These are phyloP conservation scores for Tirmania nivea DNA, from an alignment of 495 filamentous ascomycete genomes.

Conservation along the genomic window DNA sequence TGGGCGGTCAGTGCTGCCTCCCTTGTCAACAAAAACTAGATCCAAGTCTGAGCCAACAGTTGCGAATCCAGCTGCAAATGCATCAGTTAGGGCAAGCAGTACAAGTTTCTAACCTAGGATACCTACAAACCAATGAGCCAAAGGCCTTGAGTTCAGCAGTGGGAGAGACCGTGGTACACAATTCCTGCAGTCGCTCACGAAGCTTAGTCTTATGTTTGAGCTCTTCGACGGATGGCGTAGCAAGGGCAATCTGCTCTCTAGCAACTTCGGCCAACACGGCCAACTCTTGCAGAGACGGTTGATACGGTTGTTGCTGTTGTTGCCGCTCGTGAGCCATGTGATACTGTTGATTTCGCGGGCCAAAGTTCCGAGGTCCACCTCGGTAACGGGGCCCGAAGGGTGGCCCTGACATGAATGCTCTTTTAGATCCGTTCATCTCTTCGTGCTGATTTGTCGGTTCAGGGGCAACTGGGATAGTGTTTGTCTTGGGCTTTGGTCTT, in stretches of 20 bases:
- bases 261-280: neutral
- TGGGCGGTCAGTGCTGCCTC: slow-evolving; percentile 1
- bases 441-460: neutral
- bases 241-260: neutral
- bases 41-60: slow-evolving; percentile 19
- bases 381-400: neutral
- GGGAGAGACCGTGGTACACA: slow-evolving; percentile 11
- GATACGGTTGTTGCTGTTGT: neutral
- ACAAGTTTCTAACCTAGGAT: slow-evolving; percentile 4
- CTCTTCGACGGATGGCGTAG: neutral
- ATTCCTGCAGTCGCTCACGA: neutral
- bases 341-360: neutral
- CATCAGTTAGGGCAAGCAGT: slow-evolving; percentile 6
- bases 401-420: too few species aligned
- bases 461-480: neutral
- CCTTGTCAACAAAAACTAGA: slow-evolving; percentile 13
- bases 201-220: neutral
- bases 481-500: neutral
- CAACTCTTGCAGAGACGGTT: neutral
- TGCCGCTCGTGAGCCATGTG: neutral
- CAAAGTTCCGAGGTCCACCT: neutral
- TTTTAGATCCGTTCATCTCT: too few species aligned
- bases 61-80: slow-evolving; percentile 18
- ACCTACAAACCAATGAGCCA: slow-evolving; percentile 19
- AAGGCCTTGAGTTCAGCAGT: slow-evolving; percentile 14